Evolutionary conservation across 257 asterid genomes (phyloP).

Genomic region (Solanum etuberosum): DNA sequence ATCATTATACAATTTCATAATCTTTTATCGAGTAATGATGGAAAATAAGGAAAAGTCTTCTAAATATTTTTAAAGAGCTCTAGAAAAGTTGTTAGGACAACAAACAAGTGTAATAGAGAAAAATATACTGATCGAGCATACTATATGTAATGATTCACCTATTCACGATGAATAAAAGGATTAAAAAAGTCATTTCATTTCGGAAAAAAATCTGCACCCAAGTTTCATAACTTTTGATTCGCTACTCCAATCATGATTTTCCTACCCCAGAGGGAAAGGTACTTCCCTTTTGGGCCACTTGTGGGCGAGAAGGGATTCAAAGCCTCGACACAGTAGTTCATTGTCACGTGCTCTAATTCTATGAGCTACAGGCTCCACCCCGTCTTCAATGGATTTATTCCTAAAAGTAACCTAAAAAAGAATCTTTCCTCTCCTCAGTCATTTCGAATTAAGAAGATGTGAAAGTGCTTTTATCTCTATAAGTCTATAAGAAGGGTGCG

Average conservation of each 20-base stretch:
- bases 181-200: neutral
- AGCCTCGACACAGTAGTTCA: neutral
- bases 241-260: neutral
- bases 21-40: neutral
- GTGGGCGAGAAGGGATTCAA: neutral
- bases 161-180: too few relatives aligned
- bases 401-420: neutral
- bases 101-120: neutral
- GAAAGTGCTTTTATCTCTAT: too few relatives aligned
- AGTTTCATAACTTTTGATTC: too few relatives aligned
- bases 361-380: fast-evolving
- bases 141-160: neutral
- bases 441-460: neutral
- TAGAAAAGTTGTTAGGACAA: neutral
- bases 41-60: neutral
- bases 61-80: neutral
- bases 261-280: neutral
- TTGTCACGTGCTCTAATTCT: neutral
- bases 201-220: too few relatives aligned
- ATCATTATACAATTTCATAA: neutral
- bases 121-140: neutral
- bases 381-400: neutral
- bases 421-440: neutral
- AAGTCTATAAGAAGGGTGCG: neutral
- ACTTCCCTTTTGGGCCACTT: neutral